Base-by-base conservation (phyloP, 768 basidiomycete genomes). In the Lepiota subincarnata region DNA sequence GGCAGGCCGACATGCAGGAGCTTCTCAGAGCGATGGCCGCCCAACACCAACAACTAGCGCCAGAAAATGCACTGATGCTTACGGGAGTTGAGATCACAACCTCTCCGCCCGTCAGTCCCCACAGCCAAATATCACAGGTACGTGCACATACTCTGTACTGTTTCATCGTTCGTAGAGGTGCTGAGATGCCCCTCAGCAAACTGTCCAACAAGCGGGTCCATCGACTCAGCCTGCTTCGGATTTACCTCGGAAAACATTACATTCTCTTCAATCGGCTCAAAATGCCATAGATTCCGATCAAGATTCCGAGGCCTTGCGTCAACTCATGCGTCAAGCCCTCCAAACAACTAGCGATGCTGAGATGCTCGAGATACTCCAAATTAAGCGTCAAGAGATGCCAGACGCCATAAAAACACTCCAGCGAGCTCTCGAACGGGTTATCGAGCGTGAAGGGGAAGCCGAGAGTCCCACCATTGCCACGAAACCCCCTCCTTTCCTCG, bases 381-480 rank as follows among this genome's bases (percentile, higher is more conserved):
- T 86, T 40, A 75, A 75, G 31, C 70, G 81, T 42, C 79, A 81
- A 41, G 86, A 89, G 64, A 84, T 89, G 78, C 84, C 85, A 0
- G 89, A 92, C 65, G 87, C 87, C 11, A 82, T 90, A 65, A 89
- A 88, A 70, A 84, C 89, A 3, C 73, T 92, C 14, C 88, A 89
- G 68, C 70, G 89, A 19, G 67, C 67, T n/a, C 62, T 64, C 19
- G 67, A 68, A 48, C 81, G 80, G 8, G 69, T 87, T 50, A 53
- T 60, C 8, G 64, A 67, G 13, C 49, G 51, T 19, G 58, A 62
- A 5, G 26, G 37, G 7, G 81, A 82, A 68, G 36, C 26, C 12
- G 39, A 53, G 43, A 46, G 48, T 24, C 46, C 53, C 1, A 5
- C 34, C 39, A 42, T 44, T 43, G 46, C 14, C 28, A 45, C n/a